Percentiles rank a stretch among this genome's conserved stretches.
Evolutionary conservation across 192 early-diverging fungal genomes (phyloP).

Genomic region (Coemansia sp.): DNA sequence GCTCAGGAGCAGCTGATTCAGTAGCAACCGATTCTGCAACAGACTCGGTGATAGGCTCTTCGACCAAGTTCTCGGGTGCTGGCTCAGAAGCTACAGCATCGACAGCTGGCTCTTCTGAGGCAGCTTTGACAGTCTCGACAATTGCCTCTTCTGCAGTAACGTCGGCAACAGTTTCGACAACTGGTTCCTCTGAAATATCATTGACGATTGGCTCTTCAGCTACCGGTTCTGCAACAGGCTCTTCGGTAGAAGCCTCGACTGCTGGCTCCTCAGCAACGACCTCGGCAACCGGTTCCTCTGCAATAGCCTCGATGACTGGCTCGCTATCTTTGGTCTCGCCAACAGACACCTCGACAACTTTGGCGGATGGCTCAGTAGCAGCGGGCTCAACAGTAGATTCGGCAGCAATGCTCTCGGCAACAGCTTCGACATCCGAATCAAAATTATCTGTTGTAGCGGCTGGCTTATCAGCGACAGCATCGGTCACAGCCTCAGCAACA

Average conservation of each 20-base stretch:
- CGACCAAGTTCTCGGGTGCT: background rate
- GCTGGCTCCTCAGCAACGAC: background rate
- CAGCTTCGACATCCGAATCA: background rate
- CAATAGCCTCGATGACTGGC: background rate
- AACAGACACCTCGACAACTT: background rate
- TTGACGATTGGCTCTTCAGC: background rate
- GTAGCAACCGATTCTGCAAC: slow-evolving; percentile 3
- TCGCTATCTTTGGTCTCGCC: background rate
- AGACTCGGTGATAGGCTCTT: background rate
- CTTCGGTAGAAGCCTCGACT: background rate
- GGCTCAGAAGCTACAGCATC: background rate
- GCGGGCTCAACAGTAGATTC: background rate
- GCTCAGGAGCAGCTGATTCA: slow-evolving; percentile 7
- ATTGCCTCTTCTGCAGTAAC: background rate
- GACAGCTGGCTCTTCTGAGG: slow-evolving; percentile 2
- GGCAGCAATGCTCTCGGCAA: too few relatives aligned
- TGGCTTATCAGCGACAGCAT: background rate
- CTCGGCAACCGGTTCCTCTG: slow-evolving; percentile 4
- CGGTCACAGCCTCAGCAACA: too few relatives aligned
- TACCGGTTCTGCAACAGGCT: background rate
- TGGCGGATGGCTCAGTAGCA: background rate
- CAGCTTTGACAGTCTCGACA: background rate
- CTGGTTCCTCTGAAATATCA: background rate
- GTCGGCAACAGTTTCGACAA: background rate
- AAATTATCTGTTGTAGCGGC: background rate